Conservation (phyloP, 2,329 filamentous ascomycete genomes). For the Plectosphaerella cucumerina region DNA sequence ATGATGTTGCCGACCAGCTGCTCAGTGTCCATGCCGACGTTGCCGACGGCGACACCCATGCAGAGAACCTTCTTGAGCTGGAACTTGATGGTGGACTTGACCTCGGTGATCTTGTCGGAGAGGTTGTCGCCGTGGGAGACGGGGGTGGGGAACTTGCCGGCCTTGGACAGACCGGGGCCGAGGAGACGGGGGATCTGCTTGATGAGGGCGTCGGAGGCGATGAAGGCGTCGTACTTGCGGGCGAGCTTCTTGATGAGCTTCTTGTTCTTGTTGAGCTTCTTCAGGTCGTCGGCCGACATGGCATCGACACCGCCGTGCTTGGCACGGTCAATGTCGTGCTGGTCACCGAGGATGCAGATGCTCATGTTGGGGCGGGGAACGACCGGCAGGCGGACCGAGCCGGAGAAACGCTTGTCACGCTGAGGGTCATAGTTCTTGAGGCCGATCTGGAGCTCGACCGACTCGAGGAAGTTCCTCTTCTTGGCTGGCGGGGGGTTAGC, state of each 20-base stretch:
- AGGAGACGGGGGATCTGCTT: constrained; percentile 99
- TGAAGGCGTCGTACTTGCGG: constrained; percentile 99
- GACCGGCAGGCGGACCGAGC: constrained; percentile 91
- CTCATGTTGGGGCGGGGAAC: constrained; percentile 88
- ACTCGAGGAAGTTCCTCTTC: constrained; percentile 96
- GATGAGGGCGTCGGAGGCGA: constrained; percentile 95
- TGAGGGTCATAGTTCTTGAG: constrained; percentile 99
- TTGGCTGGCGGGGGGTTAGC: constrained; percentile 49
- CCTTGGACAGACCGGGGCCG: constrained; percentile 97
- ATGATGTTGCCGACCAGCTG: constrained; percentile 98
- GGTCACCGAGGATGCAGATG: constrained; percentile 73
- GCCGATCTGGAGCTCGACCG: constrained; percentile 87
- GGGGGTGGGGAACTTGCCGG: constrained; percentile 99
- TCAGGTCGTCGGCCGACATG: constrained; percentile 97
- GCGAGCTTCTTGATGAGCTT: constrained; percentile 99
- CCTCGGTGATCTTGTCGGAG: constrained; percentile 91
- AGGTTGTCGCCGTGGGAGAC: constrained; percentile 97
- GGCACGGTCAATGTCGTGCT: constrained; percentile 99
- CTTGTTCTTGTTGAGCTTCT: constrained; percentile 99
- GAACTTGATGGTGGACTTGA: constrained; percentile 99
- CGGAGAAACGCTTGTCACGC: constrained; percentile 99
- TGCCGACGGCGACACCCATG: constrained; percentile 98
- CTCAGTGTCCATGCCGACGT: constrained; percentile 95
- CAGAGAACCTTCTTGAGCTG: constrained; percentile 99
- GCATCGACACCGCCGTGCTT: constrained; percentile 98